A percentile compares a stretch with the other conserved stretches of the same genome.
phyloP scores from a whole-genome alignment of 805 yeast species.

The Peterozyma toletana region DNA sequence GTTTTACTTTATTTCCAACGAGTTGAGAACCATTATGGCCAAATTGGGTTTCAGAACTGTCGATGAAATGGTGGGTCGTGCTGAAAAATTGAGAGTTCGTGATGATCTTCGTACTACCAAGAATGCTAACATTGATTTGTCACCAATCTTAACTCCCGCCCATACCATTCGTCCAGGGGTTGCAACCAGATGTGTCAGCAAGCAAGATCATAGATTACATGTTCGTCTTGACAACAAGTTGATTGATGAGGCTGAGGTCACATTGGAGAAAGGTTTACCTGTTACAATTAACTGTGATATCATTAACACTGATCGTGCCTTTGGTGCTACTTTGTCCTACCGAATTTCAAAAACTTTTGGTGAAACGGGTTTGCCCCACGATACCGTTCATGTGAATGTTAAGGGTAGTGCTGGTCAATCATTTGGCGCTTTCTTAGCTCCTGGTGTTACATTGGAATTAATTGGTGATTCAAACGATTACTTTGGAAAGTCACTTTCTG shows the following conservation, averaged over 20 bases:
- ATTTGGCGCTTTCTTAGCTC: conserved; percentile 94
- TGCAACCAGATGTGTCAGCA: conserved; percentile 84
- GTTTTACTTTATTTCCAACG: conserved; percentile 91
- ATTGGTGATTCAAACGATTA: conserved; percentile 98
- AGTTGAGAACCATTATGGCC: conserved; percentile 90
- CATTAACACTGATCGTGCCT: conserved; percentile 92
- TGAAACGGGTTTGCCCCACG: conserved; percentile 89
- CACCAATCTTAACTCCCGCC: conserved; percentile 95
- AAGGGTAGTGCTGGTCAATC: conserved; percentile 97
- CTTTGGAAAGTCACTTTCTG: conserved; percentile 95
- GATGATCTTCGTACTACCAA: conserved; percentile 83
- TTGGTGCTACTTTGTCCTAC: conserved; percentile 92
- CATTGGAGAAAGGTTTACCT: conserved; percentile 94
- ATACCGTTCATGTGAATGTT: conserved; percentile 88
- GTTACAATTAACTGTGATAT: conserved; percentile 91
- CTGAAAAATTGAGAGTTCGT: conserved; percentile 81
- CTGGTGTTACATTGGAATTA: conserved; percentile 90
- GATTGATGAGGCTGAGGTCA: conserved; percentile 91
- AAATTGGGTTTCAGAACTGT: conserved; percentile 89
- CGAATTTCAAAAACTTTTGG: conserved; percentile 91
- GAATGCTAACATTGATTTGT: conserved; percentile 83
- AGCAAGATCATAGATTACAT: conserved; percentile 91
- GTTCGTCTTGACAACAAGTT: conserved; percentile 92
- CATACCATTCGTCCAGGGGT: conserved; percentile 96
- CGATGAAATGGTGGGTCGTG: conserved; percentile 97